These are phyloP conservation scores for Chalciporus piperatus DNA, from an alignment of 768 basidiomycete genomes.

Conservation along the genomic window DNA sequence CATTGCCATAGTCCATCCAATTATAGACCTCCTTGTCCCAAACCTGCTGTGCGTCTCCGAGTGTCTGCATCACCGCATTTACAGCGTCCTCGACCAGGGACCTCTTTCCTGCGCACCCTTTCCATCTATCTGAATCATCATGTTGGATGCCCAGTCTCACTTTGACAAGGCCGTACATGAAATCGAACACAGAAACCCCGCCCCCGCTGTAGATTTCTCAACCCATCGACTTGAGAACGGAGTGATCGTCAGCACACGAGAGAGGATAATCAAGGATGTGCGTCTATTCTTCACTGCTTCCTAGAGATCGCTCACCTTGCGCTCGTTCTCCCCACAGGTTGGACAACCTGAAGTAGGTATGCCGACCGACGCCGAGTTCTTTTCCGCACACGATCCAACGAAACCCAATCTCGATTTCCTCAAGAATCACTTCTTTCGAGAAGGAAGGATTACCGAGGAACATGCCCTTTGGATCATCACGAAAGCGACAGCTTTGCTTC, in stretches of 20 bases:
- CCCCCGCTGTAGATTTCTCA: constrained; percentile 18
- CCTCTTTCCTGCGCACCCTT: constrained; percentile 8
- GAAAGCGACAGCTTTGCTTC: constrained; percentile 54
- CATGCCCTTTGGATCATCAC: constrained; percentile 68
- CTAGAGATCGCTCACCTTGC: not conserved
- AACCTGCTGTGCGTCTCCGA: not conserved
- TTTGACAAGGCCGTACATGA: constrained; percentile 30
- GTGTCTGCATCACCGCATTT: not conserved
- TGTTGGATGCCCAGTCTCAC: constrained; percentile 18
- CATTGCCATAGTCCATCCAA: constrained; percentile 4
- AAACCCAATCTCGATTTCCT: constrained; percentile 72
- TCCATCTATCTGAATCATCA: constrained; percentile 18
- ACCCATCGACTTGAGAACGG: constrained; percentile 26
- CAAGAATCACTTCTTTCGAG: constrained; percentile 75
- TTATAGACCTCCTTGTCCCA: constrained; percentile 11
- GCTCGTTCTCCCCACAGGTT: constrained; percentile 45
- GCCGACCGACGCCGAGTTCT: constrained; percentile 76
- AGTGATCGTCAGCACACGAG: constrained; percentile 22
- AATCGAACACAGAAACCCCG: constrained; percentile 28
- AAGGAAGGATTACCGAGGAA: constrained; percentile 62
- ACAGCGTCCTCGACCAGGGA: not conserved
- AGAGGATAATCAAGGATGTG: constrained; percentile 27
- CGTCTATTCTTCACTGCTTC: constrained; percentile 7
- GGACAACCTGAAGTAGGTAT: constrained; percentile 57
- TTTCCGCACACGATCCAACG: constrained; percentile 57